These are phyloP conservation scores for Hyaloraphidium curvatum DNA, from an alignment of 192 early-diverging fungal species.

Conservation along the genomic window DNA sequence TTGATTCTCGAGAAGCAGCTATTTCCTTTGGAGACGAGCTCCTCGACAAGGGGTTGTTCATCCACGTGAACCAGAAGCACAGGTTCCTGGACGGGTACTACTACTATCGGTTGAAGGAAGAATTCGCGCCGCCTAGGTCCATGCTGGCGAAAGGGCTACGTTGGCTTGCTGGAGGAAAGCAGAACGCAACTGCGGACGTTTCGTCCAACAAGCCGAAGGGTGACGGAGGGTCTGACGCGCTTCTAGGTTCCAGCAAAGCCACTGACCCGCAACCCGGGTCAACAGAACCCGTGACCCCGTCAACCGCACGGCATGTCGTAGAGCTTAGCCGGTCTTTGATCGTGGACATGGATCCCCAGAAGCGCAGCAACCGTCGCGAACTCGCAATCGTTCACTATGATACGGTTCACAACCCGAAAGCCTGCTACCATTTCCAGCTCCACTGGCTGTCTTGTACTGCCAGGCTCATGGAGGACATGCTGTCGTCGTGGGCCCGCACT, in stretches of 20 bases:
- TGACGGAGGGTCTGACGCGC: slow-evolving; percentile 14
- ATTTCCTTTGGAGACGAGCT: slow-evolving; percentile 58
- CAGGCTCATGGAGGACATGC: slow-evolving; percentile 64
- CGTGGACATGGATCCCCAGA: slow-evolving; percentile 71
- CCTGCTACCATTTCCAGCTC: slow-evolving; percentile 82
- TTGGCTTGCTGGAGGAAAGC: slow-evolving; percentile 3
- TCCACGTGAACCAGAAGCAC: slow-evolving; percentile 31
- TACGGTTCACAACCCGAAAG: slow-evolving; percentile 63
- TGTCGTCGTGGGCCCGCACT: slow-evolving; percentile 53
- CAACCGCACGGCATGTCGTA: slow-evolving; percentile 11
- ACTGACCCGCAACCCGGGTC: not conserved
- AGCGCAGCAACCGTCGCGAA: slow-evolving; percentile 56
- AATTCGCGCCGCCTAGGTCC: slow-evolving; percentile 19
- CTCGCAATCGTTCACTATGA: slow-evolving; percentile 77
- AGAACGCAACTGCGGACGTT: not conserved
- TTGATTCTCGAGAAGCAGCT: slow-evolving; percentile 55
- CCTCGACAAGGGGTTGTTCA: slow-evolving; percentile 50
- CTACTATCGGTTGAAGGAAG: slow-evolving; percentile 55
- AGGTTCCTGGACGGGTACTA: slow-evolving; percentile 74
- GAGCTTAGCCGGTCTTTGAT: slow-evolving; percentile 44
- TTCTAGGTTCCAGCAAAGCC: slow-evolving; percentile 12
- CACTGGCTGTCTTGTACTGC: slow-evolving; percentile 86
- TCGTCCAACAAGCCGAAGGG: slow-evolving; percentile 1
- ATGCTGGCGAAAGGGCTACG: slow-evolving; percentile 9
- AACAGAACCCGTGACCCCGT: slow-evolving; percentile 2